phyloP scores from a whole-genome alignment of 1,139 yeast species.

The Pichia cactophila region DNA sequence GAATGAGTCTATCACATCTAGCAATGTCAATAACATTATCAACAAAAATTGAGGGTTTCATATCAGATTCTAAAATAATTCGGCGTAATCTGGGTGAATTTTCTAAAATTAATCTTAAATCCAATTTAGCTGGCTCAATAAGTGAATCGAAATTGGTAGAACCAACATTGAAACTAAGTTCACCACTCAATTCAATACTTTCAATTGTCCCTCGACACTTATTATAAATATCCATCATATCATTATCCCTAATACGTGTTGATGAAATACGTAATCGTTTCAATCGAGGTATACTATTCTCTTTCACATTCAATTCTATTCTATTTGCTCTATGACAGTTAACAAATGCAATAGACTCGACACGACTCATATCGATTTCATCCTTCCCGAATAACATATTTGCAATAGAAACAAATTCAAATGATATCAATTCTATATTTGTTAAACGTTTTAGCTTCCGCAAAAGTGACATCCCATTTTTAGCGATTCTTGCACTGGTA shows the following conservation, averaged over 20 bases:
- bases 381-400: neutral
- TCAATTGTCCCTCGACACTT: neutral
- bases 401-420: too few relatives aligned
- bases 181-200: neutral
- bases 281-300: neutral
- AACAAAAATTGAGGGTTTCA: neutral
- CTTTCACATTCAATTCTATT: neutral
- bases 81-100: neutral
- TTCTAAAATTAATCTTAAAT: neutral
- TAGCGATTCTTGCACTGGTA: neutral
- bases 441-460: neutral
- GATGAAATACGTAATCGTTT: neutral
- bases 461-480: neutral
- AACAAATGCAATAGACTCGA: neutral
- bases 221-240: neutral
- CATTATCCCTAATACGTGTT: neutral
- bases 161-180: neutral
- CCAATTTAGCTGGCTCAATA: neutral
- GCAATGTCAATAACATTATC: slow-evolving; percentile 3
- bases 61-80: too few relatives aligned
- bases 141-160: neutral
- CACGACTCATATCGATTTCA: neutral
- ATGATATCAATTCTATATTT: too few relatives aligned
- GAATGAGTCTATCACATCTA: neutral
- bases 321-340: neutral